Evolutionary conservation across 192 early-diverging fungal genomes (phyloP), one percentile per base, ranked within the genome.

Genomic region (Neocallimastix lanati): DNA sequence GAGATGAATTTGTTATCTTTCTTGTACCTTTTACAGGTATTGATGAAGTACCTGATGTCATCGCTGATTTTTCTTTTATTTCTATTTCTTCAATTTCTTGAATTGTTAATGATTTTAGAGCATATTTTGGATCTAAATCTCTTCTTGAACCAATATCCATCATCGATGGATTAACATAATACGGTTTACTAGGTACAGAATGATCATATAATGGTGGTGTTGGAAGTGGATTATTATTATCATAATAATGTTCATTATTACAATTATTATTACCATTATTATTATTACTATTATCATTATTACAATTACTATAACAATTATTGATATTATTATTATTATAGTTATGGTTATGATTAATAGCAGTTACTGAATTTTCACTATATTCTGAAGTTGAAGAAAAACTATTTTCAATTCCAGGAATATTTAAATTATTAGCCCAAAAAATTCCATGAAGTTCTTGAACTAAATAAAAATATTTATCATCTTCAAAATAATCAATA

Each of bases 371-470:
- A 50, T 50, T 28, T 29, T 38, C 6, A 28, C 14, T 30, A 50
- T 5, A n/a, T 4, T 28, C 13, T 1, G 37, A 27, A 76, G 0
- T 78, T 29, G 76, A 28, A 58, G n/a, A 16, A 76, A 58, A 18
- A 77, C 29, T 28, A 81, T 38, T 38, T 38, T 67, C 28, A 21
- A 28, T 21, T 58, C 33, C 79, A 13, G 81, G 80, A 18, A 81
- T 30, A 33, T 79, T 29, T 38, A 37, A 28, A 29, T 81, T 81
- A 76, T 29, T 29, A 13, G 40, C 81, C 81, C 78, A 90, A 36
- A 86, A 84, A 11, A 84, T 85, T 28, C 88, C 89, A 80, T 89
- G 88, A 76, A 90, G 80, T 76, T 90, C 88, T 87, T 88, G 87
- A 6, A 90, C 88, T 33, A 90, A 77, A 77, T 88, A 89, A 78